Evolutionary conservation across 2,329 filamentous ascomycete genomes (phyloP).

Genomic region (Xylaria multiplex): DNA sequence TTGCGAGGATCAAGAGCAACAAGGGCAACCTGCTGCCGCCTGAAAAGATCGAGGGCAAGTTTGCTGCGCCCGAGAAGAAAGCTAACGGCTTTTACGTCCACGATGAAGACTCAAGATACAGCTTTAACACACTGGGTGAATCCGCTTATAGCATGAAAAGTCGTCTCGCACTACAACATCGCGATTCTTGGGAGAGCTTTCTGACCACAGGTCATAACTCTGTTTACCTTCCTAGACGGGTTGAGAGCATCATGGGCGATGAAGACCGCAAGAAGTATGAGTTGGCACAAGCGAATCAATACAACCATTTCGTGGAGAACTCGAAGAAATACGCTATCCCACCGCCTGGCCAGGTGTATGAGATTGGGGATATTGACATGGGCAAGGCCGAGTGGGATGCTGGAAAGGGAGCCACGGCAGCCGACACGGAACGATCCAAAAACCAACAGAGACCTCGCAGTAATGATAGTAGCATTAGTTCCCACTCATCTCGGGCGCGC

Average conservation of each 20-base stretch:
- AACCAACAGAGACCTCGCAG: constrained; percentile 40
- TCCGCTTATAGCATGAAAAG: constrained; percentile 50
- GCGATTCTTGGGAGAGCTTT: constrained; percentile 74
- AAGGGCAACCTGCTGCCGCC: constrained; percentile 76
- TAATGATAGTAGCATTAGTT: constrained; percentile 39
- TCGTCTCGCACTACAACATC: constrained; percentile 61
- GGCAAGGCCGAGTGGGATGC: constrained; percentile 55
- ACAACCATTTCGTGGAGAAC: constrained; percentile 50
- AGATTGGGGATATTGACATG: constrained; percentile 58
- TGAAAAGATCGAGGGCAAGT: constrained; percentile 79
- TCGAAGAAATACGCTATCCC: constrained; percentile 51
- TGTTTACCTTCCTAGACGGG: constrained; percentile 72
- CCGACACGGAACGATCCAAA: constrained; percentile 38
- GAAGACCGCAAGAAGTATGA: constrained; percentile 80
- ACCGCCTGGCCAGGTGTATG: constrained; percentile 59
- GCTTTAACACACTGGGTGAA: constrained; percentile 55
- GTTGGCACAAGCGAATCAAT: constrained; percentile 69
- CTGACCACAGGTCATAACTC: constrained; percentile 69
- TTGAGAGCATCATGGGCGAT: constrained; percentile 81
- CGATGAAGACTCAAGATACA: constrained; percentile 72
- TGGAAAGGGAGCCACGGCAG: constrained; percentile 49
- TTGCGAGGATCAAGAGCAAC: constrained; percentile 62
- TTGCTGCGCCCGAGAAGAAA: constrained; percentile 75
- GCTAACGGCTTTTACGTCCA: constrained; percentile 76
- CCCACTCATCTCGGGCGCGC: constrained; percentile 32